phyloP scores from a whole-genome alignment of 306 rosid genomes.

The Herpetospermum pedunculosum region DNA sequence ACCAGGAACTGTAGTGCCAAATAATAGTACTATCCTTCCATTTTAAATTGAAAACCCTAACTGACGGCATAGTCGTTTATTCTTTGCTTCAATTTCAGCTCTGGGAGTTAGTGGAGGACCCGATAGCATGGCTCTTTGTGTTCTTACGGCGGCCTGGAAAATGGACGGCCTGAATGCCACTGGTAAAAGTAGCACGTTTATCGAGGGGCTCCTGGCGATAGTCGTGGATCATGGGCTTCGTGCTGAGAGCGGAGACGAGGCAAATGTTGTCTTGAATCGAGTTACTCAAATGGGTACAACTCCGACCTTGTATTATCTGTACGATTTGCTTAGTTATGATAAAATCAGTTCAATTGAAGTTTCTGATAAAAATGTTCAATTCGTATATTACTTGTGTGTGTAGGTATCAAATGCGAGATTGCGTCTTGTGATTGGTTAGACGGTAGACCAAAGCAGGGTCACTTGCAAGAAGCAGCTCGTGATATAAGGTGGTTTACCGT shows the following conservation, averaged over 20 bases:
- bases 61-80: too few species aligned
- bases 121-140: constrained; percentile 82
- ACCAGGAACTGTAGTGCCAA: background rate
- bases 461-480: constrained; percentile 91
- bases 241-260: constrained; percentile 81
- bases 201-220: constrained; percentile 68
- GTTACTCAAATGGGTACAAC: constrained; percentile 62
- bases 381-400: constrained; percentile 16
- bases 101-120: constrained; percentile 99
- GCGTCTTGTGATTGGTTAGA: constrained; percentile 58
- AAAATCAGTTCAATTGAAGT: background rate
- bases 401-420: constrained; percentile 75
- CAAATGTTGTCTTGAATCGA: constrained; percentile 37
- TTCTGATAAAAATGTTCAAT: constrained; percentile 5
- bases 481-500: constrained; percentile 71
- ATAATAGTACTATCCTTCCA: background rate
- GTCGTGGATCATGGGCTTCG: constrained; percentile 89
- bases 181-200: constrained; percentile 29
- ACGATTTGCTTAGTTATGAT: constrained; percentile 8
- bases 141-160: constrained; percentile 70
- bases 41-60: background rate
- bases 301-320: constrained; percentile 1
- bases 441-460: constrained; percentile 85
- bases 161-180: constrained; percentile 27
- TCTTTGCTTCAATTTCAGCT: constrained; percentile 30